Evolutionary conservation across 1,284 basidiomycete species (phyloP), one percentile per base, ranked within the genome.

Genomic region (Ganoderma multipileum): DNA sequence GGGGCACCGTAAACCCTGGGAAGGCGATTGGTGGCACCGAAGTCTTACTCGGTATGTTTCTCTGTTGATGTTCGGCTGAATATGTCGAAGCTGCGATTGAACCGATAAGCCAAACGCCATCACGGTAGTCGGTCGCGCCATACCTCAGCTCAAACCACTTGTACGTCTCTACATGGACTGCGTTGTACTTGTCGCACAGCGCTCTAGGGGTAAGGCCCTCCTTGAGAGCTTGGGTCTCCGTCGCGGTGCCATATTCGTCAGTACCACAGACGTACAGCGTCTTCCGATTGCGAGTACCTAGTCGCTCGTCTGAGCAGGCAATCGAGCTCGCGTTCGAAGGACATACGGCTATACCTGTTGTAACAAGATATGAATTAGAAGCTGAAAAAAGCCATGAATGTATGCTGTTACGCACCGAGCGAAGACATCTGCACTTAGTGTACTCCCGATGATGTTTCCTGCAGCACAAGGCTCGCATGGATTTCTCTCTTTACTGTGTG

Each of bases 391-490:
- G 33, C 12, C 30, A 23, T 16, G 16, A 12, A 60, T 18, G 42
- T 57, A 42, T 26, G 58, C 50, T 42, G 66, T 47, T 61, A 72
- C 94, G 76, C 85, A 98, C 87, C 97, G 88, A 73, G 96, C 97
- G 81, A 94, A 99, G 50, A 99, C 97, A 80, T 99, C 98, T 11
- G 97, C 97, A 75, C 96, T 97, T 50, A 99, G 87, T 16, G 91
- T 94, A 75, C 95, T 98, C 74, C 98, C 98, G 77, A 99, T 99
- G 80, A 99, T 98, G 81, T 99, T 99, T 60, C 97, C 97, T 91
- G 63, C 18, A 26, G 63, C 18, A 26, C 44, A 30, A 64, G 16
- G 28, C 41, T 52, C n/a, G 44, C 4, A 65, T 39, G 30, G 41
- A 52, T 55, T 23, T 59, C 23, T 26, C 11, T 4, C 23, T 30